Evolutionary conservation across 2,329 filamentous ascomycete species (phyloP).

Genomic region (Penicillium italicum): DNA sequence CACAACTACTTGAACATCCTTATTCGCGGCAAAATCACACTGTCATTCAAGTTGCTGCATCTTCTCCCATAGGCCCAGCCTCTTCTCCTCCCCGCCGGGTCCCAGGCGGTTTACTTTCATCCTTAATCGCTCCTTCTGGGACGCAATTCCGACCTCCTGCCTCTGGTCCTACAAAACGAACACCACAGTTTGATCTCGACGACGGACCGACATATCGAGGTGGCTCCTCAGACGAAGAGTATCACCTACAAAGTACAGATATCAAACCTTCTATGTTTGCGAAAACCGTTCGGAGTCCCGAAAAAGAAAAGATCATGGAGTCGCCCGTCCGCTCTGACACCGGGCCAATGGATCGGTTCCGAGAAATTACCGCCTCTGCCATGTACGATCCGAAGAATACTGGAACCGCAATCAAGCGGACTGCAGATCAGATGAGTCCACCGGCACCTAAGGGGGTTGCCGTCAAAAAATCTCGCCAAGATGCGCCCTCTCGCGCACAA

Average conservation of each 20-base stretch:
- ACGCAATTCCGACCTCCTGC: constrained; percentile 62
- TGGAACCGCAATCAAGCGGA: constrained; percentile 33
- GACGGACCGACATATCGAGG: constrained; percentile 58
- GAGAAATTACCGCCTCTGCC: constrained; percentile 43
- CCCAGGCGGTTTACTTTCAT: constrained; percentile 50
- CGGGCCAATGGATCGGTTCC: constrained; percentile 36
- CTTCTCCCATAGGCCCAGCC: constrained; percentile 66
- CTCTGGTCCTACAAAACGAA: constrained; percentile 39
- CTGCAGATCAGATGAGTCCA: constrained; percentile 45
- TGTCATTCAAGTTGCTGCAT: constrained; percentile 78
- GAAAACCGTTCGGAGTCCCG: constrained; percentile 41
- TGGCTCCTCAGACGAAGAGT: constrained; percentile 61
- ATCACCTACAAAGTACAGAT: constrained; percentile 48
- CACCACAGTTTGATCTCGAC: constrained; percentile 48
- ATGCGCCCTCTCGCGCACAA: constrained; percentile 45
- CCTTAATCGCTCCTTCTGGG: constrained; percentile 69
- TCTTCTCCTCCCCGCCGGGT: constrained; percentile 39
- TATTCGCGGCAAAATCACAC: constrained; percentile 36
- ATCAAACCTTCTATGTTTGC: constrained; percentile 60
- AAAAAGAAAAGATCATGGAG: constrained; percentile 43
- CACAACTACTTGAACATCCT: constrained; percentile 53
- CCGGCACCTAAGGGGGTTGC: constrained; percentile 33
- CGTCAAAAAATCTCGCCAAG: constrained; percentile 42
- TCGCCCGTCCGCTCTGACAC: constrained; percentile 35
- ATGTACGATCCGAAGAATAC: constrained; percentile 39